Evolutionary conservation across 1,284 basidiomycete genomes (phyloP), one percentile per base, ranked within the genome.

Genomic region (Pterula multifida): DNA sequence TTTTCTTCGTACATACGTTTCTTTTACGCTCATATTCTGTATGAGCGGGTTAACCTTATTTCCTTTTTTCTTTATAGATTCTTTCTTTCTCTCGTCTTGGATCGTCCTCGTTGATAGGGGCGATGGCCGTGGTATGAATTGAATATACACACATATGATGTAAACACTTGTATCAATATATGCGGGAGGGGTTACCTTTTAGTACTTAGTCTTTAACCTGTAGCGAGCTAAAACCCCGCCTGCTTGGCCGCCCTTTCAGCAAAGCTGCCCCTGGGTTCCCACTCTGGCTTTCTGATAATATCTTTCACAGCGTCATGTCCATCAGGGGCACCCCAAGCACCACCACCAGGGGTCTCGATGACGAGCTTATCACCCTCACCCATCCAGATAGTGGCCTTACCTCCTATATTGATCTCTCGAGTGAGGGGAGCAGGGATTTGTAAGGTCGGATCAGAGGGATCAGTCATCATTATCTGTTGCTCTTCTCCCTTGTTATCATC

Each of bases 301-400:
- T 32, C 28, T 32, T 32, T 6, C 28, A 32, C 28, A 45, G 66
- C 53, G n/a, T 52, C 58, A 28, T 57, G 57, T 25, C 56, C 58
- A 13, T 64, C 66, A 32, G 28, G 15, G 12, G 58, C 58, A 1
- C 93, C 92, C 89, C 89, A 97, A 1, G 83, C 94, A 2, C 94
- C 94, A 3, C 90, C 94, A 1, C 94, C 94, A 0, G 93, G 94
- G 2, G 93, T 97, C 65, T 92, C 81, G 52, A 96, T 83, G 51
- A 87, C 57, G 52, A 95, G 67, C 42, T 75, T 69, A 64, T 96
- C 92, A 1, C 88, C 85, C 57, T 84, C 85, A 47, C 85, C 88
- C 81, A 93, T 91, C 65, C 78, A 79, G 44, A 93, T 78, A 0
- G 88, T 90, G 44, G 85, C 87, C 65, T 97, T 97, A 4, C 93